Evolutionary conservation across 1,139 yeast species (phyloP).

Genomic region (Candida gigantensis): DNA sequence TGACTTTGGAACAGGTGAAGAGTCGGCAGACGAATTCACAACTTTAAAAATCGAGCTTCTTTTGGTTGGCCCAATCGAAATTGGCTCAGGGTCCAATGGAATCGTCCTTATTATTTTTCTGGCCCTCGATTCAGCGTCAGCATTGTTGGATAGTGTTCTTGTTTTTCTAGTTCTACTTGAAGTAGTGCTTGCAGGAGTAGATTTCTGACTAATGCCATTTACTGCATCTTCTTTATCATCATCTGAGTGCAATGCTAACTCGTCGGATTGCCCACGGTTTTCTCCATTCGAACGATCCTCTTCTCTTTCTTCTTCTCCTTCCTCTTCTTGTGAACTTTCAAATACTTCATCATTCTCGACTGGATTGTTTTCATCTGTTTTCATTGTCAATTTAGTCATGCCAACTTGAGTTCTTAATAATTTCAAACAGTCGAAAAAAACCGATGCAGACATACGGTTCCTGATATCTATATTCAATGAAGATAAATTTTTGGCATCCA

Average conservation of each 20-base stretch:
- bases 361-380: conserved; percentile 26
- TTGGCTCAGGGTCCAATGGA: conserved; percentile 82
- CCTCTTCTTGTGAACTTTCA: conserved; percentile 24
- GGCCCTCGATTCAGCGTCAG: conserved; percentile 69
- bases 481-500: conserved; percentile 46
- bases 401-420: conserved; percentile 84
- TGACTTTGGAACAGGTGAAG: conserved; percentile 25
- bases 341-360: conserved; percentile 18
- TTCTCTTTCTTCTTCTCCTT: conserved; percentile 23
- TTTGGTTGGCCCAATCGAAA: conserved; percentile 37
- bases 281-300: too few relatives aligned
- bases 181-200: conserved; percentile 42
- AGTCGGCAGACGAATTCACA: conserved; percentile 33
- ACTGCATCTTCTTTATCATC: conserved; percentile 14
- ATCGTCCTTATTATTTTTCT: conserved; percentile 72
- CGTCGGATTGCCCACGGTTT: too few relatives aligned
- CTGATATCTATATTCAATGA: conserved; percentile 57
- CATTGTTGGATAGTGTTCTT: conserved; percentile 53
- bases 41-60: conserved; percentile 44
- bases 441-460: conserved; percentile 88
- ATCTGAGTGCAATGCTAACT: conserved; percentile 10
- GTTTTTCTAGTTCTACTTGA: conserved; percentile 37
- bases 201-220: conserved; percentile 26
- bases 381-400: conserved; percentile 60
- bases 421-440: conserved; percentile 87